phyloP scores from a whole-genome alignment of 2,329 filamentous ascomycete species.

The Zymoseptoria ardabiliae region DNA sequence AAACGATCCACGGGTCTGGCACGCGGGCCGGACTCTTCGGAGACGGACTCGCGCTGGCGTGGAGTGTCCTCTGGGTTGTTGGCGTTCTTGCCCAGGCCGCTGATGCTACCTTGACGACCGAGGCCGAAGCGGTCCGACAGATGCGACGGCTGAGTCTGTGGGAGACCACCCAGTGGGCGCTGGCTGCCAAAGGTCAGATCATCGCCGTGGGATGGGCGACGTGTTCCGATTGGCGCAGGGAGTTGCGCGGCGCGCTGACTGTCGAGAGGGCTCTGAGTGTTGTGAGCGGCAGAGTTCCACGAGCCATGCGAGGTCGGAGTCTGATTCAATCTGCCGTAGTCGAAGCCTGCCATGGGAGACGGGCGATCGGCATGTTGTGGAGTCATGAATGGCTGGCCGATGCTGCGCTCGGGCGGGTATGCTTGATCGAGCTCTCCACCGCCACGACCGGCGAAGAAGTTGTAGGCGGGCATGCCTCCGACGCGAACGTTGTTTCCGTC shows the following conservation, averaged over 20 bases:
- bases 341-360: background rate
- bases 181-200: background rate
- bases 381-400: background rate
- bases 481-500: slow-evolving; percentile 1
- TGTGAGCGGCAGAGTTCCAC: background rate
- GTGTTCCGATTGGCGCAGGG: background rate
- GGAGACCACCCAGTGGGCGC: background rate
- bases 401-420: background rate
- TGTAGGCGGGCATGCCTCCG: slow-evolving; percentile 11
- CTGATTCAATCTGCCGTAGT: background rate
- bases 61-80: background rate
- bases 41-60: background rate
- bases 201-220: background rate
- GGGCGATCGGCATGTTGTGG: background rate
- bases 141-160: background rate
- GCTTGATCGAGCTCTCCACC: slow-evolving; percentile 5
- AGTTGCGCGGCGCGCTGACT: background rate
- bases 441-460: slow-evolving; percentile 15
- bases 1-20: background rate
- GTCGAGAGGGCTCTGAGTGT: background rate
- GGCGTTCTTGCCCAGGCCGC: background rate
- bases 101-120: background rate
- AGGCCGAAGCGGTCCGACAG: background rate
- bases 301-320: background rate
- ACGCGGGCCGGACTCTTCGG: background rate